Base-by-base conservation (phyloP, 2,329 filamentous ascomycete genomes). In the Pezicula carpinea region DNA sequence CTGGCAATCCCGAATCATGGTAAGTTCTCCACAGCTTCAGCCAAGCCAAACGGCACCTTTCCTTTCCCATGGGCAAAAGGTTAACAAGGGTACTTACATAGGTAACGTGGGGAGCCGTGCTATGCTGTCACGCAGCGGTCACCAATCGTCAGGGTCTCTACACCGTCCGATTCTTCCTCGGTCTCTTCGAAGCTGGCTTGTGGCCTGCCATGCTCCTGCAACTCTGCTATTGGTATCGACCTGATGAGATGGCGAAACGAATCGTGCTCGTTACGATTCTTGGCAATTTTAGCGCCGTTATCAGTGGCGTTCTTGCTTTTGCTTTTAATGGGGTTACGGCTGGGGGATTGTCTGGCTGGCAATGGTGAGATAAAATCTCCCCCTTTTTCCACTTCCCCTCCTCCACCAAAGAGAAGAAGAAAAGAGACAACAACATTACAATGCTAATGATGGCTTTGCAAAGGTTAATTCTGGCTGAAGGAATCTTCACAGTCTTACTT, bases 181-280 rank as follows among this genome's bases (percentile, higher is more conserved):
- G 26, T 10, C 5, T 29, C 3, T 65, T 70, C 48, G 69, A 72
- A 49, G 69, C 69, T 21, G 69, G 69, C 6, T 60, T 68, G 53
- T 72, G 72, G 31, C 69, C 69, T 0, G 68, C 68, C 0, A 57
- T 70, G 6, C 64, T 67, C 22, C 64, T 66, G 2, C 68, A 71
- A 32, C 60, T 29, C 6, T 68, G 65, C 1, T 73, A 72, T 49
- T 75, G 71, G 70, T 74, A 74, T 48, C 60, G 71, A 4, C 68
- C 70, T 0, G 71, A 75, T 44, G 71, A 74, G 48, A 69, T 74
- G 64, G 66, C 69, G 11, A 58, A 69, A 2, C 64, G 71, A 7
- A 53, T 75, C 0, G 56, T 74, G 4, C 74, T 70, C 47, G 72
- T 73, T 46, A 72, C 67, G 39, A 60, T 68, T 7, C 60, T 69